Base-by-base conservation (phyloP, 1,139 yeast genomes). In the Geotrichum aggregatum region DNA sequence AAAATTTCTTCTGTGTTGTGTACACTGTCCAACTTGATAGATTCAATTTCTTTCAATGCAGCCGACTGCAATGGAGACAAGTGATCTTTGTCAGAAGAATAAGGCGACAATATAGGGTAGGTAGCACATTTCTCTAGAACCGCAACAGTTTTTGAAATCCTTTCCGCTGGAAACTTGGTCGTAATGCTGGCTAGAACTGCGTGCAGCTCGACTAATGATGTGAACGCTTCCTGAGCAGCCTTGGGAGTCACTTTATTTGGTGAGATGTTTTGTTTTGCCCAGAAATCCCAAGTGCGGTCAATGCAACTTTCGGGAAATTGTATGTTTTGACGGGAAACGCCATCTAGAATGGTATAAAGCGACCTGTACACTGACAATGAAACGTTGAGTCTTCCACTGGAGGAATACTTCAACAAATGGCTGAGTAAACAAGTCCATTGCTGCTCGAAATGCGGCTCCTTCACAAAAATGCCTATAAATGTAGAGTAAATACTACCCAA, bases 351-450 rank as follows among this genome's bases (percentile, higher is more conserved):
- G 21, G 75, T 77, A 39, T 73, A 69, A 54, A 80, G 73, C 1
- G 82, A 72, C 45, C 74, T 72, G 62, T 83, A 83, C 0, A 83
- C 74, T 4, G 76, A 73, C 36, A 73, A 63, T 49, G 80, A 76
- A 21, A 84, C 69, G 16, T 75, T 80, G 8, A 76, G 67, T 69
- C 78, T 70, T 35, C 73, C 71, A 19, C 76, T 59, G 0, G 60
- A 64, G 3, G 75, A 64, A 54, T 79, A 68, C 13, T 62, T 62
- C 2, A 69, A 61, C 55, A 77, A 78, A 65, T 74, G 86, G 0
- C 62, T 63, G 11, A 87, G 61, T 43, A 87, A 66, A 1, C 74
- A 72, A 19, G 66, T 63, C 87, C 92, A 84, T 56, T 74, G 59
- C 65, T 59, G 43, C 28, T 59, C 52, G 56, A 61, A 61, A 21